Evolutionary conservation across 2,329 filamentous ascomycete genomes (phyloP).

Genomic region (Chrysoporthe puriensis): DNA sequence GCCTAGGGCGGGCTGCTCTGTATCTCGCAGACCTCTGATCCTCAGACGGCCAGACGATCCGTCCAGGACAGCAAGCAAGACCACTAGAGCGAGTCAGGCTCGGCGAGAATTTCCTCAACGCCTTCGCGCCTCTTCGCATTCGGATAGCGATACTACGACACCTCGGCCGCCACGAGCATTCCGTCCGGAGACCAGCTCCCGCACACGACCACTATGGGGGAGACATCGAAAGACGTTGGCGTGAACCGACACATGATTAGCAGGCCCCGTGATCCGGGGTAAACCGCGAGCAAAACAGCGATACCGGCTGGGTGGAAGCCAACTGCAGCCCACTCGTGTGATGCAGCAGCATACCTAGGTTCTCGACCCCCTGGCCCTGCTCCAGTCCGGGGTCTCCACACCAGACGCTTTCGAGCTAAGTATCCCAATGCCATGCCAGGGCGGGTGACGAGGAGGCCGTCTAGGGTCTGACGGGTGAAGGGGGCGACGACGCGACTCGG

Average conservation of each 20-base stretch:
- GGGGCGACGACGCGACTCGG: background rate
- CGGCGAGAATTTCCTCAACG: background rate
- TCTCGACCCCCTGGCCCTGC: constrained; percentile 18
- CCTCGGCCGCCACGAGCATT: background rate
- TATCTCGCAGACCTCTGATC: too few relatives aligned
- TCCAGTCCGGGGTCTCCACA: constrained; percentile 27
- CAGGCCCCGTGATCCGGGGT: constrained; percentile 22
- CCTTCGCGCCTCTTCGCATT: background rate
- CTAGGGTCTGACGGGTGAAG: background rate
- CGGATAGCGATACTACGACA: background rate
- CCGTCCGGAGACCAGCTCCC: too few relatives aligned
- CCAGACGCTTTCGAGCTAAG: constrained; percentile 11
- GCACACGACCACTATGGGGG: too few relatives aligned
- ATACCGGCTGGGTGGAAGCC: background rate
- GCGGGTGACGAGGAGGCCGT: background rate
- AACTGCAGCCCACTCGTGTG: background rate
- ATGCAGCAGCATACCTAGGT: constrained; percentile 1
- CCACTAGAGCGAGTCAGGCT: background rate
- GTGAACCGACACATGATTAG: background rate
- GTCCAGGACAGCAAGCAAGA: too few relatives aligned
- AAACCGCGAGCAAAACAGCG: constrained; percentile 27
- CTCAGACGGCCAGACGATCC: too few relatives aligned
- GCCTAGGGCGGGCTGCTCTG: too few relatives aligned
- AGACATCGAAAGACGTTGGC: background rate
- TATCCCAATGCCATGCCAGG: constrained; percentile 12